A percentile compares a stretch with the other conserved stretches of the same genome.
Evolutionary conservation across 805 yeast genomes (phyloP).

Genomic region (Torulaspora maleeae): DNA sequence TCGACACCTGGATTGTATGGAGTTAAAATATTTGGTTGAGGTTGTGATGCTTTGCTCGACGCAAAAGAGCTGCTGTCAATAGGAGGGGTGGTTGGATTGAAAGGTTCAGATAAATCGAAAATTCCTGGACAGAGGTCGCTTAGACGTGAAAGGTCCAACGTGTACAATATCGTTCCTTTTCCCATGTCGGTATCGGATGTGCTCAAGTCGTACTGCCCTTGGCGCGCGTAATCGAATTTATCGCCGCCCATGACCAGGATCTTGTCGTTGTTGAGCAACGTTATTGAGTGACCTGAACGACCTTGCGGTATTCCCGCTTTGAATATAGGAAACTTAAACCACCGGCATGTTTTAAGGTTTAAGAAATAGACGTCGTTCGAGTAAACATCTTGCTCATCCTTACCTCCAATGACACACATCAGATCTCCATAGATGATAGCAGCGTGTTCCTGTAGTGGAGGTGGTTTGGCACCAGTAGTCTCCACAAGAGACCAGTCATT

Average conservation of each 20-base stretch:
- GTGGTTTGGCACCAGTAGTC: constrained; percentile 56
- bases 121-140: constrained; percentile 38
- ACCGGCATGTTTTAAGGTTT: constrained; percentile 63
- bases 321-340: constrained; percentile 57
- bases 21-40: constrained; percentile 28
- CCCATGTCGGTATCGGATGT: constrained; percentile 51
- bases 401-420: constrained; percentile 87
- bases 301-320: constrained; percentile 60
- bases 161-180: constrained; percentile 57
- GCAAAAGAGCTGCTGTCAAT: constrained; percentile 7
- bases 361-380: constrained; percentile 66
- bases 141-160: constrained; percentile 49
- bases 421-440: constrained; percentile 72
- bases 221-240: constrained; percentile 57
- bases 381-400: constrained; percentile 65
- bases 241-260: constrained; percentile 91
- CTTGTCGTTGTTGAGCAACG: constrained; percentile 62
- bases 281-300: constrained; percentile 86
- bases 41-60: constrained; percentile 4
- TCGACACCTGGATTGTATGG: constrained; percentile 20
- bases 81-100: constrained; percentile 21
- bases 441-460: constrained; percentile 89
- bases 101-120: constrained; percentile 37
- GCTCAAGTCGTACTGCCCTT: constrained; percentile 46
- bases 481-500: constrained; percentile 68